Evolutionary conservation across 495 filamentous ascomycete species (phyloP).

Genomic region (Clohesyomyces aquaticus): DNA sequence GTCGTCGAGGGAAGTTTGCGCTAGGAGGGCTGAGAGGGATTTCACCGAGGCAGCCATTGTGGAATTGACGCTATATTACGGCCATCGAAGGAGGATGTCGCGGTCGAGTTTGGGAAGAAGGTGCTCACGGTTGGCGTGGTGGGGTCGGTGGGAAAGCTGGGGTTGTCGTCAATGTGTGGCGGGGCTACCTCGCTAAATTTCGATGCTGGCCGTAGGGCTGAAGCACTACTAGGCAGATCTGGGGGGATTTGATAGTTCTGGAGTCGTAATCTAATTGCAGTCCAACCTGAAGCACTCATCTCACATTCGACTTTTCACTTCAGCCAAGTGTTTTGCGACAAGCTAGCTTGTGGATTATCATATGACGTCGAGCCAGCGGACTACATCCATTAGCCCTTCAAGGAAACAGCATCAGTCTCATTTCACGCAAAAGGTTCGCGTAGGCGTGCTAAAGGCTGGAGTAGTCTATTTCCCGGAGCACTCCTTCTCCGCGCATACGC

Average conservation of each 20-base stretch:
- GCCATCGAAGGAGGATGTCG: constrained; percentile 14
- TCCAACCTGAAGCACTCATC: too few species aligned
- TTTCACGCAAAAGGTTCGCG: too few species aligned
- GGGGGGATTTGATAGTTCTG: too few species aligned
- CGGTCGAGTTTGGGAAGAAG: background rate
- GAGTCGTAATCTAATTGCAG: too few species aligned
- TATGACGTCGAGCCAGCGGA: too few species aligned
- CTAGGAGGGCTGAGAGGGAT: constrained; percentile 61
- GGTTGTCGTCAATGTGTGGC: background rate
- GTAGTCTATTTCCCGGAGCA: background rate
- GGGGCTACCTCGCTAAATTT: background rate
- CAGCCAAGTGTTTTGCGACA: too few species aligned
- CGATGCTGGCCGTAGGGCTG: background rate
- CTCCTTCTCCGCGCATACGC: background rate
- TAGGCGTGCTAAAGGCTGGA: background rate
- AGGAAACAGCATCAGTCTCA: too few species aligned
- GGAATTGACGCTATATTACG: background rate
- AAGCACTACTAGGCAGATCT: too few species aligned
- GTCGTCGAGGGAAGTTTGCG: constrained; percentile 68
- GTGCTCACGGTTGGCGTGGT: background rate
- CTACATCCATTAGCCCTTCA: too few species aligned
- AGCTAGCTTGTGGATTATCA: too few species aligned
- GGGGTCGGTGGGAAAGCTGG: constrained; percentile 2
- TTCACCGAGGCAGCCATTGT: constrained; percentile 48
- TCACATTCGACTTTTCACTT: too few species aligned